phyloP scores from a whole-genome alignment of 1,284 basidiomycete genomes.

The Ustilago tritici region DNA sequence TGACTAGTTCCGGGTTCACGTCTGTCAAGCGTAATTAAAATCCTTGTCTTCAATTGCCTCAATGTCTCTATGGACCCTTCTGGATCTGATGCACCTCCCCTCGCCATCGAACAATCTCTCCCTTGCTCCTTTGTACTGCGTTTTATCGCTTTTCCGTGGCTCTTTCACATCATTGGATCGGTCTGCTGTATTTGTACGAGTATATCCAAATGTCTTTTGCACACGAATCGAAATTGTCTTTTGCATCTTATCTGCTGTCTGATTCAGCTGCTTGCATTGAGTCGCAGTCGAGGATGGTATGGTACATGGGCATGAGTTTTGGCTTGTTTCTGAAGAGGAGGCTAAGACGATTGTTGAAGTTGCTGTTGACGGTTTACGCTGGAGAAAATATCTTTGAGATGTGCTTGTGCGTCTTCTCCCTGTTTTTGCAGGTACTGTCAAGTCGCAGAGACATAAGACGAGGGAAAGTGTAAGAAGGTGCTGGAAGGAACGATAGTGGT shows the following conservation, averaged over 20 bases:
- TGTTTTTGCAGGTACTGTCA: constrained; percentile 50
- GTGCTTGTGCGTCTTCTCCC: constrained; percentile 44
- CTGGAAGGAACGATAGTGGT: neutral
- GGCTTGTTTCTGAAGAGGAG: neutral
- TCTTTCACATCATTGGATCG: neutral
- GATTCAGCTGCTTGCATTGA: neutral
- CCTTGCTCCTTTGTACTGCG: neutral
- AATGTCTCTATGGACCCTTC: neutral
- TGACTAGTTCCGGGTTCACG: constrained; percentile 5
- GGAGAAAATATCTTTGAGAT: constrained; percentile 51
- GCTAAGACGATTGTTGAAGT: constrained; percentile 6
- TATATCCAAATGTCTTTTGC: constrained; percentile 2
- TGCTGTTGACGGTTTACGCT: constrained; percentile 44
- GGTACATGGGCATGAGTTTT: neutral
- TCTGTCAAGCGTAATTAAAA: constrained; percentile 16
- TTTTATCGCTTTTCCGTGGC: neutral
- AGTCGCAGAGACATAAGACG: constrained; percentile 24
- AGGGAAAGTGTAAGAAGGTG: constrained; percentile 14
- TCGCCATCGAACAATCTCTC: neutral
- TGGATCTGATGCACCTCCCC: neutral
- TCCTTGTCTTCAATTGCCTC: neutral
- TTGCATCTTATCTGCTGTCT: neutral
- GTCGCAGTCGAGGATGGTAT: neutral
- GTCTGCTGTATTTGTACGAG: constrained; percentile 11
- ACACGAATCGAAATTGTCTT: neutral